Evolutionary conservation across 179 eudicot genomes (phyloP).

Genomic region (Sideroxylon spinosum): DNA sequence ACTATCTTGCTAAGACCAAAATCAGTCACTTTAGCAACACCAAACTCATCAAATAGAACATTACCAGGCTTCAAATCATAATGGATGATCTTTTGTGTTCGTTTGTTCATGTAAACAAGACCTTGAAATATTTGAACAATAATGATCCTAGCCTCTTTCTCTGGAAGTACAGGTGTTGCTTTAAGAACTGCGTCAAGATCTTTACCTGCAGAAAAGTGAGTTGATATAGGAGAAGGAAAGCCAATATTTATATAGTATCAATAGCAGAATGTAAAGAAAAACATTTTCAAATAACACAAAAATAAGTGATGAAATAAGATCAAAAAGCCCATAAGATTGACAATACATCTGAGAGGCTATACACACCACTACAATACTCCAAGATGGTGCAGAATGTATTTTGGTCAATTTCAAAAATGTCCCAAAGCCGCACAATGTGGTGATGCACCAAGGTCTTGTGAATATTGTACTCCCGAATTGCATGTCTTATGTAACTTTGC

Average conservation of each 20-base stretch:
- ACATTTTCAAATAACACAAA: neutral
- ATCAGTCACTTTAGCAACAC: conserved; percentile 93
- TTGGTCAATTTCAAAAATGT: conserved; percentile 97
- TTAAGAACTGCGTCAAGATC: conserved; percentile 99
- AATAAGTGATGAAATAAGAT: neutral
- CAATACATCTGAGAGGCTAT: neutral
- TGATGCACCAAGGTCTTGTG: conserved; percentile 92
- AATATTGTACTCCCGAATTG: conserved; percentile 94
- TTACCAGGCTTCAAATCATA: conserved; percentile 99
- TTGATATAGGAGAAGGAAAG: neutral
- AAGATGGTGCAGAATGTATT: conserved; percentile 90
- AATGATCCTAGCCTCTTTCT: conserved; percentile 92
- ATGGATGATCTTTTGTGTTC: conserved; percentile 86
- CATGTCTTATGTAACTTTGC: conserved; percentile 97
- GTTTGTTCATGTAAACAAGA: conserved; percentile 86
- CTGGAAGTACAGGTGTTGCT: conserved; percentile 81
- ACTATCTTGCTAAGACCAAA: conserved; percentile 99
- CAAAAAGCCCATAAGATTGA: neutral
- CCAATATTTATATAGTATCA: neutral
- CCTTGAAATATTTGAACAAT: conserved; percentile 96
- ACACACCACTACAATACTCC: conserved; percentile 89
- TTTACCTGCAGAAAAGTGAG: conserved; percentile 50
- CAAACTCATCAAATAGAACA: conserved; percentile 89
- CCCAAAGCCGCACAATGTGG: conserved; percentile 98
- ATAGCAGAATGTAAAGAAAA: neutral